Conservation (phyloP, 73 alveolate species). For the Blepharisma japonicum region DNA sequence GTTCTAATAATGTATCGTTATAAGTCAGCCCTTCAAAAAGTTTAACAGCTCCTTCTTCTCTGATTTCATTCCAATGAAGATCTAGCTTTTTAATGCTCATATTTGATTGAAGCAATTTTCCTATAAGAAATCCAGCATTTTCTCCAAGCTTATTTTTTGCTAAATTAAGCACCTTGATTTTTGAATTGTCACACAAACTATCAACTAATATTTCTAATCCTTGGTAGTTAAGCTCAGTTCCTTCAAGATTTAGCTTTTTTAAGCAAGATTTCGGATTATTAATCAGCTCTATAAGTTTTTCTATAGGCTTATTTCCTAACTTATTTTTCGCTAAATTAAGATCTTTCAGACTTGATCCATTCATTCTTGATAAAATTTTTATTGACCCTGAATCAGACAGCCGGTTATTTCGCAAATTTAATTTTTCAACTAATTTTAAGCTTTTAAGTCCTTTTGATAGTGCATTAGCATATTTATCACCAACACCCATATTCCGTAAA, state of each 20-base stretch:
- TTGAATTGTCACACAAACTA: neutral
- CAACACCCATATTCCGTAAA: neutral
- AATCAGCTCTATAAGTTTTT: neutral
- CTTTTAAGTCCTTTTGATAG: slow-evolving; percentile 20
- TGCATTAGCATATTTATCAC: slow-evolving; percentile 28
- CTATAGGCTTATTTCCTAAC: neutral
- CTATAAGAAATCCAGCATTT: slow-evolving; percentile 1
- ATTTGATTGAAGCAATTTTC: neutral
- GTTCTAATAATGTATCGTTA: slow-evolving; percentile 17
- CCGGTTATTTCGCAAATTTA: neutral
- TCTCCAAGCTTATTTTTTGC: slow-evolving; percentile 8
- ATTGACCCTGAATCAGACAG: neutral
- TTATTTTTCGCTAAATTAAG: neutral
- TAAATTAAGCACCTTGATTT: neutral
- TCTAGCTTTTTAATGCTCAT: neutral
- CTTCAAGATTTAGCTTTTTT: slow-evolving; percentile 1
- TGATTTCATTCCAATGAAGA: slow-evolving; percentile 27
- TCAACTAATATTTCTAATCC: neutral
- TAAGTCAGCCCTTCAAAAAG: slow-evolving; percentile 24
- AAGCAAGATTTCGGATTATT: neutral
- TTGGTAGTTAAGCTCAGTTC: neutral
- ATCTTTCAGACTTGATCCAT: neutral
- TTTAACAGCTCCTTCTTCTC: neutral
- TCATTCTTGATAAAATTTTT: neutral
- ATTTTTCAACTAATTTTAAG: neutral